Evolutionary conservation across 2,329 filamentous ascomycete genomes (phyloP).

Genomic region (Apiospora saccharicola): DNA sequence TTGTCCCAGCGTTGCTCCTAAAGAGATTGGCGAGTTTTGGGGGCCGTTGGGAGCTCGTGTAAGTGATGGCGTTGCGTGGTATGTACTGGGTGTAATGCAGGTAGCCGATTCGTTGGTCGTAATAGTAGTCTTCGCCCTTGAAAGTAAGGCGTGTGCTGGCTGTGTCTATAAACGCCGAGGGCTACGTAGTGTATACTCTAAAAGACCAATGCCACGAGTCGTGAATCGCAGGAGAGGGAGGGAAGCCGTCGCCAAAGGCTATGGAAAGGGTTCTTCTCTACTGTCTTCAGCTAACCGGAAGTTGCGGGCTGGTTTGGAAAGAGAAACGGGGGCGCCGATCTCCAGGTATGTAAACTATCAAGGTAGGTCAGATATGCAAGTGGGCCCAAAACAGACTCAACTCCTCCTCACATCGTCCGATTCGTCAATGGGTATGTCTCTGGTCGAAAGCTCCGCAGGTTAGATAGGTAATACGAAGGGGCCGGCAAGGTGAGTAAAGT

Average conservation of each 20-base stretch:
- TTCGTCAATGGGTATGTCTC: not conserved
- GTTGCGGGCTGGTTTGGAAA: conserved; percentile 3
- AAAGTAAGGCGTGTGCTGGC: not conserved
- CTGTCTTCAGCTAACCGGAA: not conserved
- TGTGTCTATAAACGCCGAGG: conserved; percentile 2
- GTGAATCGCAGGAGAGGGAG: not conserved
- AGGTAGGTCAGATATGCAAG: conserved; percentile 21
- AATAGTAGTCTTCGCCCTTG: not conserved
- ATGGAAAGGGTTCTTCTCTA: not conserved
- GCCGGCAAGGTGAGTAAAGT: conserved; percentile 15
- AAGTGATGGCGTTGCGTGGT: conserved; percentile 20
- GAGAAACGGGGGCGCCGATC: conserved; percentile 14
- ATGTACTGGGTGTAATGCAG: conserved; percentile 1
- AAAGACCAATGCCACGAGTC: not conserved
- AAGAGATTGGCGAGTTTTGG: not conserved
- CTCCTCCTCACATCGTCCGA: conserved; percentile 17
- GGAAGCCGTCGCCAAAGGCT: not conserved
- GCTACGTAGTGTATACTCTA: not conserved
- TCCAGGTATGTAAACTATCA: not conserved
- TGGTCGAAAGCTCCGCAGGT: not conserved
- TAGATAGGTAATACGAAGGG: not conserved
- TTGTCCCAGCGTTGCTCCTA: not conserved
- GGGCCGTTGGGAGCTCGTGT: not conserved
- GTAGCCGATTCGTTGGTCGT: not conserved
- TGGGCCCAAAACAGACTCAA: conserved; percentile 18